Conservation (phyloP, 805 yeast species). For the Metschnikowia similis region DNA sequence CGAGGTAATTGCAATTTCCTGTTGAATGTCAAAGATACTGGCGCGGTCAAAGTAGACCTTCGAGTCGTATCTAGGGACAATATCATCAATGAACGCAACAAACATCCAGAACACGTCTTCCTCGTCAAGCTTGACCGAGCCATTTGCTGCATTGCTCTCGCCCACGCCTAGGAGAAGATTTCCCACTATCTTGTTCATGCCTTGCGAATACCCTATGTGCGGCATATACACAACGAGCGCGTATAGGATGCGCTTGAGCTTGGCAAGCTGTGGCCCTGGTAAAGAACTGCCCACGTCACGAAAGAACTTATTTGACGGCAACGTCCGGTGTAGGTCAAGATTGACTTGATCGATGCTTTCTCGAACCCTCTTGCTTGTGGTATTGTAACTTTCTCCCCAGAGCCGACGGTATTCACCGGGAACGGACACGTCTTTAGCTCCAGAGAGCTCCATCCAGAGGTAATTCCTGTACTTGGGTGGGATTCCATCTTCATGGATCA, state of each 20-base stretch:
- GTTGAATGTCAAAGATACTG: conserved; percentile 27
- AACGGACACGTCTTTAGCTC: conserved; percentile 39
- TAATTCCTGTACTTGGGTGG: conserved; percentile 45
- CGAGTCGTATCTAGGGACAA: conserved; percentile 42
- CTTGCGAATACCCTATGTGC: conserved; percentile 54
- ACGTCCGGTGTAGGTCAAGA: conserved; percentile 51
- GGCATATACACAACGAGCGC: conserved; percentile 48
- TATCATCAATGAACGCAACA: conserved; percentile 45
- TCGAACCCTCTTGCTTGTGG: conserved; percentile 4
- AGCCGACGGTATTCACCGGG: conserved; percentile 46
- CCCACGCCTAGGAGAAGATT: conserved; percentile 40
- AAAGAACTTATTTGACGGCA: conserved; percentile 52
- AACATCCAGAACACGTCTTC: conserved; percentile 55
- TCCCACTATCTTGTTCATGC: conserved; percentile 59
- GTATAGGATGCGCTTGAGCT: conserved; percentile 42
- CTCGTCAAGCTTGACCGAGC: conserved; percentile 19
- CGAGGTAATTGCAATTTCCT: conserved; percentile 37
- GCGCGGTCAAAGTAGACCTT: conserved; percentile 10
- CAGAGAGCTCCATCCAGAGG: conserved; percentile 54
- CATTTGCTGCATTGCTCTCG: conserved; percentile 12
- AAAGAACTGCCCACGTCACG: conserved; percentile 31
- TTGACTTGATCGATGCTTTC: conserved; percentile 45
- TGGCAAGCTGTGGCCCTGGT: conserved; percentile 52
- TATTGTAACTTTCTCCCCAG: conserved; percentile 10
- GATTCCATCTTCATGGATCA: conserved; percentile 42